Conservation (phyloP, 305 asterid species). For the Fraxinus albicans region DNA sequence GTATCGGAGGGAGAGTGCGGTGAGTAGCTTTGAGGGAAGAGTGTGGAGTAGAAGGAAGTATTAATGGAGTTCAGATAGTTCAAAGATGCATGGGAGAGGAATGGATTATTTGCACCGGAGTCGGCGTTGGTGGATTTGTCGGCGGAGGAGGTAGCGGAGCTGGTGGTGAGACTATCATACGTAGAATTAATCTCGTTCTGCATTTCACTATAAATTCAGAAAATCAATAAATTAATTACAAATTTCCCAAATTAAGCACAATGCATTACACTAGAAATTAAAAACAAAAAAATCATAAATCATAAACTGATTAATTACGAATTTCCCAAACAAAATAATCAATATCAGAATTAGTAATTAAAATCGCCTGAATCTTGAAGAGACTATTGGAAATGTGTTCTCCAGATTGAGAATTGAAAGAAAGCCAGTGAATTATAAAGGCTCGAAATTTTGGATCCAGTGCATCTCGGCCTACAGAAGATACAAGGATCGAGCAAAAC, state of each 20-base stretch:
- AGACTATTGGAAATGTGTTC: neutral
- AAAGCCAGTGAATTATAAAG: neutral
- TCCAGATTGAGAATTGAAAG: neutral
- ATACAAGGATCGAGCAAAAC: neutral
- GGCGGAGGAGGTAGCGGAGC: neutral
- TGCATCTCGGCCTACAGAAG: neutral
- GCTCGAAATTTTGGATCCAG: neutral
- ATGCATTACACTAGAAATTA: neutral
- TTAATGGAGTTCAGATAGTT: neutral
- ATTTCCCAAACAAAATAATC: neutral
- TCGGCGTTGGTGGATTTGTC: neutral
- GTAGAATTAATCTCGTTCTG: neutral
- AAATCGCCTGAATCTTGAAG: neutral
- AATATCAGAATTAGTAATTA: neutral
- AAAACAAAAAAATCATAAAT: neutral
- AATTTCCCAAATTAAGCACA: neutral
- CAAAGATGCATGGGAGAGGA: neutral
- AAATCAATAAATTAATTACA: neutral
- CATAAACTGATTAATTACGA: neutral
- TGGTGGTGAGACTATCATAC: neutral
- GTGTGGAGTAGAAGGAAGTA: neutral
- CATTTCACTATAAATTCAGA: neutral
- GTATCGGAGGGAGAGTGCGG: neutral
- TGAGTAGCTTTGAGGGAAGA: neutral
- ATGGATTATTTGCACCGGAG: neutral